Evolutionary conservation across 495 filamentous ascomycete genomes (phyloP), one percentile per base, ranked within the genome.

Genomic region (Penicilliopsis zonata): DNA sequence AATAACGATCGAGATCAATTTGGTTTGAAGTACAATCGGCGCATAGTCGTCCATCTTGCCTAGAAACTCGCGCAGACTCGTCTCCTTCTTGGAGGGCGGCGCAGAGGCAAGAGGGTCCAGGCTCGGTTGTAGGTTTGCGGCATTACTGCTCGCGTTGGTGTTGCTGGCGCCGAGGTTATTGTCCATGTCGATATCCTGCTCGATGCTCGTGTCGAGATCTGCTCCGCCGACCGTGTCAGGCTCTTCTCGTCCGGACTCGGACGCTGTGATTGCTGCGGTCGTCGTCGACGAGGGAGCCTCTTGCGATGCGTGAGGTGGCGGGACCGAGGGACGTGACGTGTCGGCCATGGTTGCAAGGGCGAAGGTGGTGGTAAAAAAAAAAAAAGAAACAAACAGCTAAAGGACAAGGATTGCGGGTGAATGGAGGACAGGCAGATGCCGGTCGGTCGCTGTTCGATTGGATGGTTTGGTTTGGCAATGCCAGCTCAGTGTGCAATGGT

Each of bases 31-130:
- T 72, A 96, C 88, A 42, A 98, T 93, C 12, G 90, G 90, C 28
- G 90, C 86, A 60, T 94, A 95, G 42, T 98, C 90, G 48, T 98
- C 90, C 88, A 96, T 96, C 67, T 88, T 94, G 22, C 68, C 63
- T 7, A 98, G 54, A 47, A 98, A 94, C 48, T 95, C 86, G 39
- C 83, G 82, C 35, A 98, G 62, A 12, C 77, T 86, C 1, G 78
- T 80, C 55, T 98, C 90, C 52, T 96, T 96, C 47, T 83, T 82
- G 15, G 75, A 80, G 0, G 83, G 71, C 40, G 68, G 53, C n/a
- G 67, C 44, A 14, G 52, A 45, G 13, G 57, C 44, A 10, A 59
- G 28, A 10, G 47, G 43, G 24, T 62, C 60, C 10, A 52, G 40
- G 4, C 40, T 37, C 17, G 36, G 24, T 0, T 33, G 29, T 1